A percentile compares a stretch with the other conserved stretches of the same genome.
phyloP scores from a whole-genome alignment of 805 yeast species.

The Saturnispora gosingensis region DNA sequence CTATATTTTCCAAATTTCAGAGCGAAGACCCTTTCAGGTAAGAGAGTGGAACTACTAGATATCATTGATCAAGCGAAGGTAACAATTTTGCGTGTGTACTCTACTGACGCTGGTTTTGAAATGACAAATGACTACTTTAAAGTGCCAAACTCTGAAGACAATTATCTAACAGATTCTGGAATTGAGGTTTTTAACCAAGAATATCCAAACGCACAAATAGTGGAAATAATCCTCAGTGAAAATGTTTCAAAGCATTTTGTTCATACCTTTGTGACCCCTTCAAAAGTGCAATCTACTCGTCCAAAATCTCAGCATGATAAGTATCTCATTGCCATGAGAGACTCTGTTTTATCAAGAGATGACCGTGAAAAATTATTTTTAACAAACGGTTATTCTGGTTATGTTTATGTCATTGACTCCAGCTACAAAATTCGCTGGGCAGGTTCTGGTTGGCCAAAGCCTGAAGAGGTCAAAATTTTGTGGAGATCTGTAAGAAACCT shows the following conservation, averaged over 20 bases:
- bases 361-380: constrained; percentile 52
- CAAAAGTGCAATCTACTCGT: constrained; percentile 24
- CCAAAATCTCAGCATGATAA: constrained; percentile 32
- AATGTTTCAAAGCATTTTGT: constrained; percentile 58
- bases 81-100: constrained; percentile 55
- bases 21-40: constrained; percentile 41
- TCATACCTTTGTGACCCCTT: constrained; percentile 42
- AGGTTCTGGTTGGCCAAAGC: constrained; percentile 70
- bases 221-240: constrained; percentile 72
- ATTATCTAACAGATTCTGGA: constrained; percentile 33
- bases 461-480: constrained; percentile 51
- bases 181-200: constrained; percentile 31
- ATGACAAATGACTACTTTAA: constrained; percentile 55
- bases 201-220: constrained; percentile 53
- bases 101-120: constrained; percentile 62
- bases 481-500: constrained; percentile 61
- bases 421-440: constrained; percentile 82
- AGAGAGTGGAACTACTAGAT: constrained; percentile 28
- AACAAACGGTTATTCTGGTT: constrained; percentile 75
- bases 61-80: constrained; percentile 39
- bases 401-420: constrained; percentile 67
- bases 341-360: constrained; percentile 46
- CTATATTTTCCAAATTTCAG: constrained; percentile 74
- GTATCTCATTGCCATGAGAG: constrained; percentile 53
- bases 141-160: constrained; percentile 32